phyloP scores from a whole-genome alignment of 192 early-diverging fungal species.

The Podila clonocystis region DNA sequence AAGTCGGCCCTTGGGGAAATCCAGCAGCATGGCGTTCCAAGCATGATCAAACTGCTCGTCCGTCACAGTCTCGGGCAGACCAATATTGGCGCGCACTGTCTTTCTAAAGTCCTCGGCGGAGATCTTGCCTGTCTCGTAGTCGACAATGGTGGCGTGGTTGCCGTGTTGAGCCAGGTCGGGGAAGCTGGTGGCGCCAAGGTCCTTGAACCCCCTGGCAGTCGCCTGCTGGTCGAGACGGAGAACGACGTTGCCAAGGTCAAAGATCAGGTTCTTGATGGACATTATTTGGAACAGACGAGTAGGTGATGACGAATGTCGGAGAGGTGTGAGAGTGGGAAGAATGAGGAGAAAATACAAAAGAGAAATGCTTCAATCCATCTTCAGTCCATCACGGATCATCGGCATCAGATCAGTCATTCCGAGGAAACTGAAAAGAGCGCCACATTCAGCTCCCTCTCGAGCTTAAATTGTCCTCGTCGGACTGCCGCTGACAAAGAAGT shows the following conservation, averaged over 20 bases:
- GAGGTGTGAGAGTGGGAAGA: neutral
- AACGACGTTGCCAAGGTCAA: constrained; percentile 46
- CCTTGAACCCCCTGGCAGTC: constrained; percentile 23
- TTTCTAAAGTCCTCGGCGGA: constrained; percentile 25
- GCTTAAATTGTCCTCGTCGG: too few relatives aligned
- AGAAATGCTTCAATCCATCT: neutral
- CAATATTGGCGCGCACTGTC: constrained; percentile 18
- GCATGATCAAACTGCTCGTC: constrained; percentile 33
- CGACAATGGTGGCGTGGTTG: constrained; percentile 13
- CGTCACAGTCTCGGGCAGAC: constrained; percentile 31
- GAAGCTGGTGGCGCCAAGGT: constrained; percentile 31
- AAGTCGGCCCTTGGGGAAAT: constrained; percentile 41
- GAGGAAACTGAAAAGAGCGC: too few relatives aligned
- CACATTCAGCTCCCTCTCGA: too few relatives aligned
- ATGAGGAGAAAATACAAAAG: too few relatives aligned
- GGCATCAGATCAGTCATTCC: too few relatives aligned
- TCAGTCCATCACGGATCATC: too few relatives aligned
- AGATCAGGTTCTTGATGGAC: constrained; percentile 45
- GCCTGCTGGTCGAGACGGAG: constrained; percentile 35
- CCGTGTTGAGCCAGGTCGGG: constrained; percentile 17
- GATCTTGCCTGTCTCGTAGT: constrained; percentile 39
- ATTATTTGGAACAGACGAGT: constrained; percentile 1
- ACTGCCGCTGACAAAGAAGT: too few relatives aligned
- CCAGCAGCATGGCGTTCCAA: constrained; percentile 48
- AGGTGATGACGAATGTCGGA: neutral